These are phyloP conservation scores for Desmodesmus armatus DNA, from an alignment of 139 green algal species.

Conservation along the genomic window DNA sequence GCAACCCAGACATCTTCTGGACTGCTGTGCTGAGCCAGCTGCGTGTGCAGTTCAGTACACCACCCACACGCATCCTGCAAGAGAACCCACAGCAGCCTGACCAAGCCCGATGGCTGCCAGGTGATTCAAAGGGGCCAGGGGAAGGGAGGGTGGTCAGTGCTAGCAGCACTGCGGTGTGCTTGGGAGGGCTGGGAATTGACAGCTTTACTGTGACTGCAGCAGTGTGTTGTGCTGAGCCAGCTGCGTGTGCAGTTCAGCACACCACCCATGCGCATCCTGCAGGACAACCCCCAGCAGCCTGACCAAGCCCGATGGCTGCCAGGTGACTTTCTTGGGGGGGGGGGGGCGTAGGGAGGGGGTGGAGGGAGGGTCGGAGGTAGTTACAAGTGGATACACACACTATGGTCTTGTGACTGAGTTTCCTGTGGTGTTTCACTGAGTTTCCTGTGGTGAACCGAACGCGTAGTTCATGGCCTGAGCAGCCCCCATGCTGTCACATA, in stretches of 20 bases:
- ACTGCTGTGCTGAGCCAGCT: conserved; percentile 59
- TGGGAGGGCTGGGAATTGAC: not conserved
- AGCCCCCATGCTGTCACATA: too few relatives aligned
- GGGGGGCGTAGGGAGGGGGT: too few relatives aligned
- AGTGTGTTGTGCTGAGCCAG: not conserved
- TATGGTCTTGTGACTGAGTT: too few relatives aligned
- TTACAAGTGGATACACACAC: too few relatives aligned
- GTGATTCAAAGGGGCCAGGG: not conserved
- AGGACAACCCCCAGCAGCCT: not conserved
- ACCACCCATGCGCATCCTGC: not conserved
- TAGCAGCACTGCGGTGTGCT: not conserved
- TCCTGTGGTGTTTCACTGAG: too few relatives aligned
- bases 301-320: too few relatives aligned
- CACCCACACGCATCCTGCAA: conserved; percentile 41
- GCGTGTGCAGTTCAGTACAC: conserved; percentile 56
- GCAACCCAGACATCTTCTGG: conserved; percentile 76
- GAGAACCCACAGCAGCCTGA: not conserved
- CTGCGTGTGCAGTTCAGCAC: not conserved
- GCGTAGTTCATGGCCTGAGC: too few relatives aligned
- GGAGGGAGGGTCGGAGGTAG: too few relatives aligned
- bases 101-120: not conserved
- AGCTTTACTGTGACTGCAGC: not conserved
- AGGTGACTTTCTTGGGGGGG: too few relatives aligned
- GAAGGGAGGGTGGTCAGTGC: not conserved
- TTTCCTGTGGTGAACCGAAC: too few relatives aligned